Base-by-base conservation (phyloP, 495 filamentous ascomycete species). In the Neurospora pannonica region DNA sequence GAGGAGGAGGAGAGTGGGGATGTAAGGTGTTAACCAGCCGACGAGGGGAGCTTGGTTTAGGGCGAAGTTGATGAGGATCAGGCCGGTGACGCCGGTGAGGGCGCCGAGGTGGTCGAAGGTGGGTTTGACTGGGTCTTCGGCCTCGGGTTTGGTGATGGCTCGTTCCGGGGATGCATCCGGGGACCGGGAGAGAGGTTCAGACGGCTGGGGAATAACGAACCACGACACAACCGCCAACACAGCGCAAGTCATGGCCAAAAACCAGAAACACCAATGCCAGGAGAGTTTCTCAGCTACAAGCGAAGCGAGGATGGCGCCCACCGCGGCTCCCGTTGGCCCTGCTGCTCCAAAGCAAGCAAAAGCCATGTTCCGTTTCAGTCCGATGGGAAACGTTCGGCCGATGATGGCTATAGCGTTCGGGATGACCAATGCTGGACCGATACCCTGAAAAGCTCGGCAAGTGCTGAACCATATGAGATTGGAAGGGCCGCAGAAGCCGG, bases 251-350 rank as follows among this genome's bases (percentile, higher is more conserved):
- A 90, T 85, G 1, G 84, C 84, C 72, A 89, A 80, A 19, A 83
- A 80, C 85, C 86, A 92, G 76, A 87, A 92, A 1, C 86, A 82
- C 92, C 92, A 94, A 2, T 87, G 88, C 92, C 91, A 93, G 83
- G 85, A 89, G 3, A 83, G 84, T 78, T 67, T 82, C 70, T 87
- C 76, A 75, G 89, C 82, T 1, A 91, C 87, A 5, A 91, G 73
- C 0, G 83, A 80, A 0, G 83, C 78, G 71, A 90, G 87, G 0
- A 87, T 81, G 10, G 81, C 81, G 0, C 90, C 91, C 3, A 88
- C 11, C 19, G 88, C 78, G 21, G 81, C 84, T 1, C 91, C 90
- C 2, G 81, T 82, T 0, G 90, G 91, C 0, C 90, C 90, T 9
- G 84, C 81, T 1, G 88, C 89, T 3, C 90, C 91, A 73, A 93